Evolutionary conservation across 1,139 yeast species (phyloP).

Genomic region (Spathaspora sp.): DNA sequence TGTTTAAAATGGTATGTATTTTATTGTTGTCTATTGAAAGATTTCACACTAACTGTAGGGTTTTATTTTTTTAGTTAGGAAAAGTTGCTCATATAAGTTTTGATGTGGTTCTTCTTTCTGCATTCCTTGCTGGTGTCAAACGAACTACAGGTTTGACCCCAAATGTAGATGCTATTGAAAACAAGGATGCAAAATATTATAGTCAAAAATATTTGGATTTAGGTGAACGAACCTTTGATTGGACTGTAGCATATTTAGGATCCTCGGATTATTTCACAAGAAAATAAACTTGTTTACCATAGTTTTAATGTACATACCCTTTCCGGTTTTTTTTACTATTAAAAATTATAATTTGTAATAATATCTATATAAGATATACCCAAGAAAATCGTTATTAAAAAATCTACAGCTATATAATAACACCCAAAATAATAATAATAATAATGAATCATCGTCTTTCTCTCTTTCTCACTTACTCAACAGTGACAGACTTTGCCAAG

Average conservation of each 20-base stretch:
- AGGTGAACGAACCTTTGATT: conserved; percentile 85
- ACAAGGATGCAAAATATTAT: conserved; percentile 56
- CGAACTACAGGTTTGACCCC: conserved; percentile 80
- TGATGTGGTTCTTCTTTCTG: conserved; percentile 76
- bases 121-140: conserved; percentile 86
- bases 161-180: conserved; percentile 31
- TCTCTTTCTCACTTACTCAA: too few relatives aligned
- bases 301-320: neutral
- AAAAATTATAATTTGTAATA: neutral
- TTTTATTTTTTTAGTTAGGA: conserved; percentile 23
- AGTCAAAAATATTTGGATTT: conserved; percentile 67
- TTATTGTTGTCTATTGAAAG: neutral
- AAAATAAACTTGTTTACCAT: conserved; percentile 5
- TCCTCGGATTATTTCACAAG: conserved; percentile 67
- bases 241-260: conserved; percentile 68
- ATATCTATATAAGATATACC: neutral
- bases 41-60: too few relatives aligned
- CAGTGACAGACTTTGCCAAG: conserved; percentile 97
- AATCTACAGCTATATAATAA: conserved; percentile 1
- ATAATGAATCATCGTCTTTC: neutral
- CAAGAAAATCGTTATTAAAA: neutral
- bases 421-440: neutral
- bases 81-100: conserved; percentile 65
- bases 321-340: neutral
- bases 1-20: conserved; percentile 3